A percentile compares a stretch with the other conserved stretches of the same genome.
Evolutionary conservation across 306 rosid genomes (phyloP).

Genomic region (Delonix regia): DNA sequence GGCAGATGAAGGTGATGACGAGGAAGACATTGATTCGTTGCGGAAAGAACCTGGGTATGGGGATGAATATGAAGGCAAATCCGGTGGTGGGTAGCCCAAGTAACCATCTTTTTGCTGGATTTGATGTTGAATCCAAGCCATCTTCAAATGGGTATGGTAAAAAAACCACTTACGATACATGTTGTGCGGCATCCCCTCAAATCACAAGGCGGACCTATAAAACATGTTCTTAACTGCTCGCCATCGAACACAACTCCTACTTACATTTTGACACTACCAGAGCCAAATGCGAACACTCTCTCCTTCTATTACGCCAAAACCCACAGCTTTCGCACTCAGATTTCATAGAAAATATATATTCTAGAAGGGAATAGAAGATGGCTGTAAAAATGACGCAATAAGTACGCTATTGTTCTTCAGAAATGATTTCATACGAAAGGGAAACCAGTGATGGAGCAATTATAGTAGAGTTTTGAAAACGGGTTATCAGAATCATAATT

Average conservation of each 20-base stretch:
- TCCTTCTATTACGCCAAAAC: slow-evolving; percentile 4
- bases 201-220: slow-evolving; percentile 40
- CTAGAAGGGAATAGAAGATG: slow-evolving; percentile 33
- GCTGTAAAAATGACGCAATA: neutral
- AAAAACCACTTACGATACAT: slow-evolving; percentile 50
- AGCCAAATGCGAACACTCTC: neutral
- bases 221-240: slow-evolving; percentile 32
- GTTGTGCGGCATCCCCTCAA: slow-evolving; percentile 51
- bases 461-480: slow-evolving; percentile 13
- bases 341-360: slow-evolving; percentile 18
- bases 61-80: slow-evolving; percentile 49
- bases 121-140: slow-evolving; percentile 71
- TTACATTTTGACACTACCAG: slow-evolving; percentile 36
- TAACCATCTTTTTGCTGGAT: slow-evolving; percentile 72
- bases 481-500: neutral
- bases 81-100: slow-evolving; percentile 70
- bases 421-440: slow-evolving; percentile 35
- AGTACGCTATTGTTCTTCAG: neutral
- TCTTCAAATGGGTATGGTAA: slow-evolving; percentile 71
- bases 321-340: slow-evolving; percentile 31
- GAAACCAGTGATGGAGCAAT: slow-evolving; percentile 18
- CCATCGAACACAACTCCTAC: slow-evolving; percentile 48
- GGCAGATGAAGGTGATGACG: slow-evolving; percentile 59
- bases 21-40: slow-evolving; percentile 48
- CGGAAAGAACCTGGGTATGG: slow-evolving; percentile 51